Percentiles rank a stretch among this genome's conserved stretches.
phyloP scores from a whole-genome alignment of 768 basidiomycete genomes.

The Calocybe cyanea region DNA sequence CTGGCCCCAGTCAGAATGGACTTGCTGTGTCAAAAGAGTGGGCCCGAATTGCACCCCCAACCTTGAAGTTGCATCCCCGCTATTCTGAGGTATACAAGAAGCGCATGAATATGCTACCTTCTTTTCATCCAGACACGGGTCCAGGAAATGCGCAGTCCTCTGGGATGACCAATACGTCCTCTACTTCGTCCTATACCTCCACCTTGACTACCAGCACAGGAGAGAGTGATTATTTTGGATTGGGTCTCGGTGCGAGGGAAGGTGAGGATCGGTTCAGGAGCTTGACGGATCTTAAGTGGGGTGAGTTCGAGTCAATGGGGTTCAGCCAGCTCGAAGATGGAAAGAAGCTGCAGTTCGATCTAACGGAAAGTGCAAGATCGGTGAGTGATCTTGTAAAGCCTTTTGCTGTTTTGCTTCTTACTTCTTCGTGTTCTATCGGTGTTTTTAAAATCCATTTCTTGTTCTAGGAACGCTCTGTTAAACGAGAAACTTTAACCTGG shows the following conservation, averaged over 20 bases:
- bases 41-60: slow-evolving; percentile 65
- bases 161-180: slow-evolving; percentile 29
- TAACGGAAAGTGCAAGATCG: slow-evolving; percentile 82
- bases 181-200: slow-evolving; percentile 40
- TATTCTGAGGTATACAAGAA: slow-evolving; percentile 78
- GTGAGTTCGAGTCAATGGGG: slow-evolving; percentile 82
- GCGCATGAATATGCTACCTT: slow-evolving; percentile 63
- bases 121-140: slow-evolving; percentile 52
- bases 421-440: background rate
- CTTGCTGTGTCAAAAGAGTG: slow-evolving; percentile 68
- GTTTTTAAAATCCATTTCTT: background rate
- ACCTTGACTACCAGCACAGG: slow-evolving; percentile 24
- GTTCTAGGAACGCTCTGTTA: slow-evolving; percentile 56
- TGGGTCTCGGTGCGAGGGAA: slow-evolving; percentile 31
- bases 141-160: slow-evolving; percentile 25
- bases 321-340: slow-evolving; percentile 59
- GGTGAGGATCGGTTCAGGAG: slow-evolving; percentile 74
- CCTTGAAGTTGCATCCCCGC: slow-evolving; percentile 56
- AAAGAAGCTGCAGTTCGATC: slow-evolving; percentile 87
- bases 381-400: slow-evolving; percentile 27
- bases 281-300: slow-evolving; percentile 87
- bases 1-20: slow-evolving; percentile 33
- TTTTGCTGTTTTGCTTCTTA: background rate
- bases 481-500: slow-evolving; percentile 86
- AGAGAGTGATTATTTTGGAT: slow-evolving; percentile 36